Evolutionary conservation across 2,329 filamentous ascomycete species (phyloP).

Genomic region (Penicillium sumatraense): DNA sequence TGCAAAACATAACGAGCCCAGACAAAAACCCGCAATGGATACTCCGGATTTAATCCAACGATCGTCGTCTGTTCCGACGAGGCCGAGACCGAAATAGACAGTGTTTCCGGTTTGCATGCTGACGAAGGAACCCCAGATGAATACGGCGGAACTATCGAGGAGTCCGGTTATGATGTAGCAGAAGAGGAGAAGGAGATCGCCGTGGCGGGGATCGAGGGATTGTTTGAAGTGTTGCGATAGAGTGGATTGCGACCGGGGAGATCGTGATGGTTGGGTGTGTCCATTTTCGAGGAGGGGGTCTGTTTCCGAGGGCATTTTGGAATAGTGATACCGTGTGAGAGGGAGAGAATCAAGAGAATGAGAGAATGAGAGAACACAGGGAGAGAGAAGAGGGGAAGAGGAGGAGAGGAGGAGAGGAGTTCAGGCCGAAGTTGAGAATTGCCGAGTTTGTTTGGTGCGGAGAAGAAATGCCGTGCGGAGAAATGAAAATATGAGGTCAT

Average conservation of each 20-base stretch:
- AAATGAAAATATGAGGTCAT: neutral
- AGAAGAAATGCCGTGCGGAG: neutral
- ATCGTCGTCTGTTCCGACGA: slow-evolving; percentile 56
- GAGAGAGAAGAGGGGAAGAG: no score
- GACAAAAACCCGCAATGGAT: slow-evolving; percentile 71
- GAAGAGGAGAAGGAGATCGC: slow-evolving; percentile 70
- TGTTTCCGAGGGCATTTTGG: slow-evolving; percentile 14
- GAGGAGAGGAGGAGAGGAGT: no score
- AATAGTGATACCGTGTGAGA: neutral
- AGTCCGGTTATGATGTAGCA: slow-evolving; percentile 80
- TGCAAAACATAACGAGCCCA: slow-evolving; percentile 73
- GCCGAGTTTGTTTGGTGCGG: neutral
- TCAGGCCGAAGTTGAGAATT: neutral
- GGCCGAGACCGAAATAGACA: slow-evolving; percentile 75
- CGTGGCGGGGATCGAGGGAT: slow-evolving; percentile 61
- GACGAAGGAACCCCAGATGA: slow-evolving; percentile 79
- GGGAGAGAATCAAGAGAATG: neutral
- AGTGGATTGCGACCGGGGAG: neutral
- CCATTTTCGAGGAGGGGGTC: slow-evolving; percentile 17
- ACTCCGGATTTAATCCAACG: slow-evolving; percentile 74
- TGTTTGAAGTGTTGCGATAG: slow-evolving; percentile 13
- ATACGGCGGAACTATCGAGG: slow-evolving; percentile 75
- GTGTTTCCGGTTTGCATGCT: slow-evolving; percentile 89
- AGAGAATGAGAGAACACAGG: no score
- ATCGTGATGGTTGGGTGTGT: neutral